Evolutionary conservation across 1,284 basidiomycete genomes (phyloP).

Genomic region (Schizophyllum amplum): DNA sequence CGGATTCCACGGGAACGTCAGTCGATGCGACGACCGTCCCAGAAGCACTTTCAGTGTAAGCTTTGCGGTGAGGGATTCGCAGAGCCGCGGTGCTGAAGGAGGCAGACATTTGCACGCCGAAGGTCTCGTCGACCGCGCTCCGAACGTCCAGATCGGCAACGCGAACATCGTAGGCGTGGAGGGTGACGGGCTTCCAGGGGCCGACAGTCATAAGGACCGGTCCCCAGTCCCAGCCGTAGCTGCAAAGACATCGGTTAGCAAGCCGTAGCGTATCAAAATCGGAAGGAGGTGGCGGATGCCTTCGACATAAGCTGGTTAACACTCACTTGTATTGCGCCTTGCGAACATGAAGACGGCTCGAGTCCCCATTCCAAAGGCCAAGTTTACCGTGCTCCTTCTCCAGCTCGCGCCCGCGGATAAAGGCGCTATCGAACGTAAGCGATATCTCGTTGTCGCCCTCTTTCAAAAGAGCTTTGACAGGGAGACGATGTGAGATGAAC

Average conservation of each 20-base stretch:
- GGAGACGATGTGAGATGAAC: constrained; percentile 62
- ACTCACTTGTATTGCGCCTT: constrained; percentile 83
- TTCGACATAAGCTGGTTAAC: not conserved
- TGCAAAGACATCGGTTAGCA: constrained; percentile 19
- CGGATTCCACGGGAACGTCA: constrained; percentile 29
- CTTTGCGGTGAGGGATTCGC: constrained; percentile 9
- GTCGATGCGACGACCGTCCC: constrained; percentile 32
- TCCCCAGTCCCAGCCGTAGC: constrained; percentile 86
- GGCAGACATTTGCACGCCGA: constrained; percentile 43
- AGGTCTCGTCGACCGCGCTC: constrained; percentile 40
- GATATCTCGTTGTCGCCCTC: constrained; percentile 59
- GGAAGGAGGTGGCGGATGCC: constrained; percentile 1
- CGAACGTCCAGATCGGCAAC: constrained; percentile 60
- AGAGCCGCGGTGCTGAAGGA: not conserved
- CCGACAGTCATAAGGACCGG: constrained; percentile 72
- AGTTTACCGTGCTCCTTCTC: constrained; percentile 56
- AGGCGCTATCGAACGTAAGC: constrained; percentile 70
- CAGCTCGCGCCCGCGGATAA: constrained; percentile 62
- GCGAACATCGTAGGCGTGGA: constrained; percentile 60
- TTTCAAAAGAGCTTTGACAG: constrained; percentile 47
- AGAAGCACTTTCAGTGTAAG: constrained; percentile 40
- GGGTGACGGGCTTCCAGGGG: constrained; percentile 69
- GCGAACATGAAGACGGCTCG: constrained; percentile 77
- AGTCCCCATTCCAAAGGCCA: constrained; percentile 80
- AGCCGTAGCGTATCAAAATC: not conserved